Evolutionary conservation across 768 basidiomycete genomes (phyloP).

Genomic region (Thelephora aurantiotincta): DNA sequence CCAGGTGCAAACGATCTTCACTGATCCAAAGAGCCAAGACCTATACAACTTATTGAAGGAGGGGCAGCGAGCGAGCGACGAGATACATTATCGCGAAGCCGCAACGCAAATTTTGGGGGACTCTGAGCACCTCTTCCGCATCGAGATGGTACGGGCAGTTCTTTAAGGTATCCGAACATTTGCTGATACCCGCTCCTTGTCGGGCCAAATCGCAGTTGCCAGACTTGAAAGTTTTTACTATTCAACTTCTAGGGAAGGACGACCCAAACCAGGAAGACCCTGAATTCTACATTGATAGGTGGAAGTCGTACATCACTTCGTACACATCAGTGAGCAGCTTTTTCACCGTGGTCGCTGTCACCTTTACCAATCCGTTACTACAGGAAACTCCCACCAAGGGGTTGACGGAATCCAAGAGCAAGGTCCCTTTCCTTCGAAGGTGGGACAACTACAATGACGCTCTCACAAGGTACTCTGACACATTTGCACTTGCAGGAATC

Average conservation of each 20-base stretch:
- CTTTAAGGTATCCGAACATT: not conserved
- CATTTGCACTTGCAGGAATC: slow-evolving; percentile 1
- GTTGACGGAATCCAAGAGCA: slow-evolving; percentile 29
- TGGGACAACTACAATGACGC: slow-evolving; percentile 15
- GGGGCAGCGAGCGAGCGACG: slow-evolving; percentile 53
- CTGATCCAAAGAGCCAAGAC: slow-evolving; percentile 58
- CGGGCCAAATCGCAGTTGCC: slow-evolving; percentile 31
- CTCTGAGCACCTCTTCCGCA: slow-evolving; percentile 67
- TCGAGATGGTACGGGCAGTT: slow-evolving; percentile 53
- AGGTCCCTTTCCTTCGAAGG: slow-evolving; percentile 55
- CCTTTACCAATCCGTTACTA: not conserved
- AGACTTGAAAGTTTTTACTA: slow-evolving; percentile 48
- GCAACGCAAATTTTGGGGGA: slow-evolving; percentile 60
- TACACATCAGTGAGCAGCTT: slow-evolving; percentile 43
- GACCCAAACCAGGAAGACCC: slow-evolving; percentile 64
- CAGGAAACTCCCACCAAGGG: slow-evolving; percentile 48
- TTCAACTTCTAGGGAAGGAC: slow-evolving; percentile 71
- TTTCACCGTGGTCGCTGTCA: not conserved
- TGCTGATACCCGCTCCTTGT: not conserved
- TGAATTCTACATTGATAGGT: slow-evolving; percentile 61
- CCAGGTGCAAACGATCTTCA: slow-evolving; percentile 53
- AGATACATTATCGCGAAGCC: slow-evolving; percentile 48
- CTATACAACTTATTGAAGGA: slow-evolving; percentile 58
- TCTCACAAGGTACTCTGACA: slow-evolving; percentile 20
- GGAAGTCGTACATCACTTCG: slow-evolving; percentile 70